Base-by-base conservation (phyloP, 2,329 filamentous ascomycete species). In the Madurella fahalii region DNA sequence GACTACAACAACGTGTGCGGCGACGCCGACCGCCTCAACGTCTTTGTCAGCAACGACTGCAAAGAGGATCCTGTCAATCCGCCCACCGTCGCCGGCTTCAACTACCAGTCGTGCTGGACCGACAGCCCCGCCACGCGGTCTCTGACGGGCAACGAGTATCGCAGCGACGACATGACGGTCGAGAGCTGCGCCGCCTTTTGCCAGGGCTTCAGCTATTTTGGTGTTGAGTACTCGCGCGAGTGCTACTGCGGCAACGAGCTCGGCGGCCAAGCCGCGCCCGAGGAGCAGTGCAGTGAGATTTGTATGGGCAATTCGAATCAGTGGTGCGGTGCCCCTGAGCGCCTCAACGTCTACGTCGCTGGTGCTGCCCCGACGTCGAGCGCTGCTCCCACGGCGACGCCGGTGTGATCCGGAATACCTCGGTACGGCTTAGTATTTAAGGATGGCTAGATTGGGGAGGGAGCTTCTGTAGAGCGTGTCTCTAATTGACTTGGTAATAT, bases 111-210 rank as follows among this genome's bases (percentile, higher is more conserved):
- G 5, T 63, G 61, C 52, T 50, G 47, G 48, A 52, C 47, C 30
- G 61, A 63, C 41, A 32, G 53, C 39, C 45, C 39, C 30, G n/a
- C 9, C 44, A n/a, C 13, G 31, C 55, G 61, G 16, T 34, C 48
- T 25, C 56, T 63, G 31, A 41, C 42, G 17, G 55, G 34, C 37
- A 17, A 42, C 4, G 48, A 45, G 17, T 17, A 41, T 25, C 47
- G 53, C 45, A 65, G 85, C 81, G 51, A 87, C 64, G 57, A 86
- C 49, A 61, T 63, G 59, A 62, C 61, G 4, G 56, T 59, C 25
- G 53, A 59, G 53, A 50, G 25, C 7, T 63, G 61, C 39, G 53
- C 60, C 17, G 43, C 16, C 13, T 57, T 49, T 17, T 63, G 59
- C 53, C 15, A 32, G n/a, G 58, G 50, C 3, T 61, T 13, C 44